phyloP scores from a whole-genome alignment of 257 asterid genomes.

The Solanum ossicruentum region DNA sequence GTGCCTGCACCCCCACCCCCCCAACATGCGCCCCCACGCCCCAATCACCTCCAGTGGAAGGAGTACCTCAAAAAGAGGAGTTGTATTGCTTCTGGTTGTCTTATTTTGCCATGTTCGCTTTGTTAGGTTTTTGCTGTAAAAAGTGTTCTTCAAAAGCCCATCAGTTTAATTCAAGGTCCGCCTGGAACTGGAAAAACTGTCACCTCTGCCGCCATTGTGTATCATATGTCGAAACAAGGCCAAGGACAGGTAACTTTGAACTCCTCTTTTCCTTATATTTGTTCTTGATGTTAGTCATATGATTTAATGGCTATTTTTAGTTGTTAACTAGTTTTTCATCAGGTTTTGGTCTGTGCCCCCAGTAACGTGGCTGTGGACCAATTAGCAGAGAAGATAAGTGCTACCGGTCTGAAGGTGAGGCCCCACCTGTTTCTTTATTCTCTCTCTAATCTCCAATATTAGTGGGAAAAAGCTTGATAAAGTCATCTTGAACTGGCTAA shows the following conservation, averaged over 20 bases:
- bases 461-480: neutral
- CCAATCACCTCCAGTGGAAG: neutral
- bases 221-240: constrained; percentile 99
- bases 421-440: neutral
- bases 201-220: constrained; percentile 97
- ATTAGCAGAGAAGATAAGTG: constrained; percentile 97
- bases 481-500: neutral
- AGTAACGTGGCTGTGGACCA: constrained; percentile 99
- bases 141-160: constrained; percentile 95
- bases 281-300: neutral
- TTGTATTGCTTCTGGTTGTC: neutral
- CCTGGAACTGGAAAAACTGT: constrained; percentile 99
- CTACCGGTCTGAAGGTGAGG: constrained; percentile 90
- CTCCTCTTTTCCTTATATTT: neutral
- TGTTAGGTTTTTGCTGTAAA: constrained; percentile 91
- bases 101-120: neutral
- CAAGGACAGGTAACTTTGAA: constrained; percentile 73
- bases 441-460: neutral
- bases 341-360: constrained; percentile 99
- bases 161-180: constrained; percentile 97
- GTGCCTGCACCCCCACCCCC: neutral
- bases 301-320: neutral
- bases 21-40: neutral
- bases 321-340: constrained; percentile 4
- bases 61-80: neutral